phyloP scores from a whole-genome alignment of 441 rosid species.

The Flueggea neowawraea region DNA sequence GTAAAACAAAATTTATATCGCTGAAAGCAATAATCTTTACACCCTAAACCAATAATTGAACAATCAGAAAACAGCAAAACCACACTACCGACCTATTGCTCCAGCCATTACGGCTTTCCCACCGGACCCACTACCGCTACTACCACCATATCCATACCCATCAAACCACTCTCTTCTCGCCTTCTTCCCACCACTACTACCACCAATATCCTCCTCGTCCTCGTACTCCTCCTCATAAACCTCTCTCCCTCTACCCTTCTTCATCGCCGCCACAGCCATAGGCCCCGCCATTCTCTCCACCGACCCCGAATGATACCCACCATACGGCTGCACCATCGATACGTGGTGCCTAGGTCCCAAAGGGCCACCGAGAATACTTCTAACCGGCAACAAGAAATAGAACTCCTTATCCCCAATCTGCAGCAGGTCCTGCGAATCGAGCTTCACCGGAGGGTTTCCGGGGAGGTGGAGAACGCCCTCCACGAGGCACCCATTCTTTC shows the following conservation, averaged over 20 bases:
- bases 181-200: constrained; percentile 59
- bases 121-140: constrained; percentile 33
- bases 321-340: constrained; percentile 8
- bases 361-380: constrained; percentile 85
- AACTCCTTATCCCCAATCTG: constrained; percentile 96
- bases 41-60: no score
- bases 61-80: no score
- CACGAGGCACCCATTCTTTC: constrained; percentile 93
- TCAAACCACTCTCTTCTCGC: constrained; percentile 66
- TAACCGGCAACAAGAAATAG: constrained; percentile 77
- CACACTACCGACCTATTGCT: no score
- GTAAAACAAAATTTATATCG: no score
- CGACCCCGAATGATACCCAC: constrained; percentile 30
- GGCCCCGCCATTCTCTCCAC: constrained; percentile 33
- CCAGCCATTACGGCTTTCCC: constrained; percentile 33
- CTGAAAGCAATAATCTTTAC: no score
- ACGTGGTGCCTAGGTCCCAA: constrained; percentile 25
- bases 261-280: constrained; percentile 21
- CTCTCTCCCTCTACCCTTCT: constrained; percentile 61
- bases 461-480: constrained; percentile 98
- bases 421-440: constrained; percentile 85
- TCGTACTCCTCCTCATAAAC: constrained; percentile 52
- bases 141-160: constrained; percentile 35
- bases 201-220: constrained; percentile 47
- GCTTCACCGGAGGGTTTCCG: constrained; percentile 85